Conservation (phyloP, 2,329 filamentous ascomycete genomes). For the Venturia effusa region DNA sequence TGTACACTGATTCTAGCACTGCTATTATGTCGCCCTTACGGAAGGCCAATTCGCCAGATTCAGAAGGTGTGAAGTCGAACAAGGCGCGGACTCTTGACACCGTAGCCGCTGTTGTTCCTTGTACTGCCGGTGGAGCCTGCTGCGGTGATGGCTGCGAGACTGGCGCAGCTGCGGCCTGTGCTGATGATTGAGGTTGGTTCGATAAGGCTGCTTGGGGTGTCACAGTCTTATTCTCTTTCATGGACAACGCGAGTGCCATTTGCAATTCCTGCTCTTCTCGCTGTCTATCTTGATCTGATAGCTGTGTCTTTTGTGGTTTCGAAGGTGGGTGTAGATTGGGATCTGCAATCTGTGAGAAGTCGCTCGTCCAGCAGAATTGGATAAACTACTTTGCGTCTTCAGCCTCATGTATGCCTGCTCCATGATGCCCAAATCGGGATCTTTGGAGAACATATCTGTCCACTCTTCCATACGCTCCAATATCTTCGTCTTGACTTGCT, state of each 20-base stretch:
- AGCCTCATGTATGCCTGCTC: constrained; percentile 84
- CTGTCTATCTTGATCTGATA: constrained; percentile 79
- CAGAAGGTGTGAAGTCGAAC: constrained; percentile 89
- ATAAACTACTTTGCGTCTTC: constrained; percentile 51
- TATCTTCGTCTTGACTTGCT: constrained; percentile 94
- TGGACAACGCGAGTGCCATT: constrained; percentile 84
- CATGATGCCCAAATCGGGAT: constrained; percentile 94
- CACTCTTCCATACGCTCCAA: constrained; percentile 93
- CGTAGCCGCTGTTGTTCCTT: constrained; percentile 85
- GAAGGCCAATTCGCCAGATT: constrained; percentile 90
- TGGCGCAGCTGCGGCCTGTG: constrained; percentile 16
- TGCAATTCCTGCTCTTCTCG: constrained; percentile 97
- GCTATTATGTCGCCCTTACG: constrained; percentile 96
- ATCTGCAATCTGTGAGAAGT: constrained; percentile 44
- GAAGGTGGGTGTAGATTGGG: constrained; percentile 85
- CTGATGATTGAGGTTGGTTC: constrained; percentile 29
- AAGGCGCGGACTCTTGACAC: constrained; percentile 88
- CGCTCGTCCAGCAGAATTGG: neutral
- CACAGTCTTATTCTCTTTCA: constrained; percentile 63
- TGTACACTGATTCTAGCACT: constrained; percentile 94
- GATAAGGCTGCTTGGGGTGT: constrained; percentile 23
- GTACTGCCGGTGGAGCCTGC: constrained; percentile 41
- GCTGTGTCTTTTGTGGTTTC: constrained; percentile 83
- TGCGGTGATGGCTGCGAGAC: constrained; percentile 34
- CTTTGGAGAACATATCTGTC: constrained; percentile 85